Percentiles rank a stretch among this genome's conserved stretches.
These are phyloP conservation scores for Cucurbita argyrosperma DNA, from an alignment of 306 rosid species.

Conservation along the genomic window DNA sequence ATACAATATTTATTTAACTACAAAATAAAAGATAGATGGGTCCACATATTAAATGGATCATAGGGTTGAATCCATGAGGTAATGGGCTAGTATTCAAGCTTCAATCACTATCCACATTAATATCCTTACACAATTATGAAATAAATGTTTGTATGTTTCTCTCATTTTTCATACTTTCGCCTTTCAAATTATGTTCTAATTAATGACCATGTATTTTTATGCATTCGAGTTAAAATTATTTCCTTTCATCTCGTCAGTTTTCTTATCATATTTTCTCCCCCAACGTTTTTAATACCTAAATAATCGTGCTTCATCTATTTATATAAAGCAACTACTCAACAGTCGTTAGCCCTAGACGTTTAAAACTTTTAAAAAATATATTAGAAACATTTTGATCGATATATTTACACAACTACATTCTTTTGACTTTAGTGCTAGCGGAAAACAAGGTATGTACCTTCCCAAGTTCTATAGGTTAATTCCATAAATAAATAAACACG, in stretches of 20 bases:
- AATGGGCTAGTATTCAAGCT: slow-evolving; percentile 3
- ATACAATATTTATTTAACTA: neutral
- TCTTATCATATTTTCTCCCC: too few relatives aligned
- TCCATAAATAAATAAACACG: too few relatives aligned
- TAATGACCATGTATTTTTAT: neutral
- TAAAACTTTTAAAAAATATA: too few relatives aligned
- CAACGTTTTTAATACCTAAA: neutral
- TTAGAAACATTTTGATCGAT: too few relatives aligned
- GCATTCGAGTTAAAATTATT: neutral
- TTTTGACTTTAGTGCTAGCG: too few relatives aligned
- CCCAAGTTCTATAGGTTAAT: too few relatives aligned
- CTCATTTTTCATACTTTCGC: neutral
- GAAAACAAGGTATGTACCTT: too few relatives aligned
- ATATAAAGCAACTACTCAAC: too few relatives aligned
- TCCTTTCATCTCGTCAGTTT: neutral
- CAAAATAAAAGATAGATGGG: neutral
- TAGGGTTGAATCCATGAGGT: slow-evolving; percentile 11
- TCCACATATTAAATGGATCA: slow-evolving; percentile 27
- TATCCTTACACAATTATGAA: neutral
- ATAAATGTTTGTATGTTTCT: neutral
- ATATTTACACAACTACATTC: too few relatives aligned
- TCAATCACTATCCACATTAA: slow-evolving; percentile 10
- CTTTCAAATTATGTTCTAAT: neutral
- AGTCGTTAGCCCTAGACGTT: too few relatives aligned
- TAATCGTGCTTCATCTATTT: neutral